Base-by-base conservation (phyloP, 345 rosid species). In the Hibiscus trionum region DNA sequence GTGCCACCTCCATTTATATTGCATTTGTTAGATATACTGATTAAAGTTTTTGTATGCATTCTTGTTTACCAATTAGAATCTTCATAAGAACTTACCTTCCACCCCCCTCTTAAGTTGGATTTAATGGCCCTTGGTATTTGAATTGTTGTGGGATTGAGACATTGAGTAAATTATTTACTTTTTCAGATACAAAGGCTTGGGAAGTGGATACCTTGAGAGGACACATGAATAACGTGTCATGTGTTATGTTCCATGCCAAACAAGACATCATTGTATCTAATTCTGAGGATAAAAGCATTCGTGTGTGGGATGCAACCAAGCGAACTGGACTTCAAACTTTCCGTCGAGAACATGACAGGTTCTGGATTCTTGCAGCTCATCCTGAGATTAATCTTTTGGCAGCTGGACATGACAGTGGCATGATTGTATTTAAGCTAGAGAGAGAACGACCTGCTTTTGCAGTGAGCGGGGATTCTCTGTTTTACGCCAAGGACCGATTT, bases 121-220 rank as follows among this genome's bases (percentile, higher is more conserved):
- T 6, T 33, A 21, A 1, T 35, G 11, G 21, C 37, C n/a, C 2
- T 19, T 69, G 39, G 26, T 66, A 33, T 31, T 19, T 67, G 58
- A 27, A 29, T 27, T 16, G 9, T 67, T 29, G 24, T 67, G 44
- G 21, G 44, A 67, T 49, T 67, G 58, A 57, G 35, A 33, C 37
- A 33, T 33, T 33, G 37, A 33, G 37, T 42, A 44, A 44, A 14
- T 50, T 58, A n/a, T 33, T 63, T 74, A 19, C 24, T 63, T 4
- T 26, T 84, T 78, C 96, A 95, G 99, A 95, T 70, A 95, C 99
- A 21, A 92, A 95, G 86, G 99, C 98, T 66, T 95, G 98, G 99
- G 99, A 95, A 80, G 99, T 92, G 67, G 99, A 92, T 84, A 95
- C 99, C 2, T 80, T 95, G 77, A 91, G 96, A 78, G 99, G 99